phyloP scores from a whole-genome alignment of 306 rosid species.

The Mimosa bimucronata region DNA sequence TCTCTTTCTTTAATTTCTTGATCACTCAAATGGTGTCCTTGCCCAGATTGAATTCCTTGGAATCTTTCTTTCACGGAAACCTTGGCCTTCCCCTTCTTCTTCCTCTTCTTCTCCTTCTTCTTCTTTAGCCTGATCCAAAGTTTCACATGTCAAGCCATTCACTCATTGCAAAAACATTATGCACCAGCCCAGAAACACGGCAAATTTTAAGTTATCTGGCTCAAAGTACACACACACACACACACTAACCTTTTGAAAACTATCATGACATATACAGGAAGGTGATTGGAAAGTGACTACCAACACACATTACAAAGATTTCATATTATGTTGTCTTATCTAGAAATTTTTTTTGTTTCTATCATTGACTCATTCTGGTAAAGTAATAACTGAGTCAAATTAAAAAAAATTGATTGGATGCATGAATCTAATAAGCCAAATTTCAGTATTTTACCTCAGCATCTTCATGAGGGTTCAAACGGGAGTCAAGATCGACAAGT shows the following conservation, averaged over 20 bases:
- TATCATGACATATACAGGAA: constrained; percentile 1
- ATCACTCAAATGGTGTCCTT: constrained; percentile 58
- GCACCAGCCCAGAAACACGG: constrained; percentile 26
- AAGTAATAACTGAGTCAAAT: neutral
- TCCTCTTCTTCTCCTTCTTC: constrained; percentile 60
- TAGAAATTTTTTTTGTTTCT: neutral
- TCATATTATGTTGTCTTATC: neutral
- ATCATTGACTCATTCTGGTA: neutral
- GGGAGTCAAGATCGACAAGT: constrained; percentile 47
- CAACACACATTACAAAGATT: neutral
- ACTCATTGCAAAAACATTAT: constrained; percentile 34
- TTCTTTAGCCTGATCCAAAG: constrained; percentile 55
- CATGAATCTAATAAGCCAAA: neutral
- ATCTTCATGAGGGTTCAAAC: constrained; percentile 43
- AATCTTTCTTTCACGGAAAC: constrained; percentile 53
- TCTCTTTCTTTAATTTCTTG: constrained; percentile 30
- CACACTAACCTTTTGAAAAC: neutral
- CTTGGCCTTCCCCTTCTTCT: constrained; percentile 54
- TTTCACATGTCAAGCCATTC: constrained; percentile 37
- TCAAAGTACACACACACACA: neutral
- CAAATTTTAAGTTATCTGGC: constrained; percentile 26
- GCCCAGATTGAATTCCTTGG: constrained; percentile 49
- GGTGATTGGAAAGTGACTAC: constrained; percentile 26
- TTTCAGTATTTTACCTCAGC: constrained; percentile 46
- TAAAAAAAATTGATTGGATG: neutral